Percentiles rank a stretch among this genome's conserved stretches.
Conservation (phyloP, 2,329 filamentous ascomycete genomes). For the Pseudogymnoascus sp. region DNA sequence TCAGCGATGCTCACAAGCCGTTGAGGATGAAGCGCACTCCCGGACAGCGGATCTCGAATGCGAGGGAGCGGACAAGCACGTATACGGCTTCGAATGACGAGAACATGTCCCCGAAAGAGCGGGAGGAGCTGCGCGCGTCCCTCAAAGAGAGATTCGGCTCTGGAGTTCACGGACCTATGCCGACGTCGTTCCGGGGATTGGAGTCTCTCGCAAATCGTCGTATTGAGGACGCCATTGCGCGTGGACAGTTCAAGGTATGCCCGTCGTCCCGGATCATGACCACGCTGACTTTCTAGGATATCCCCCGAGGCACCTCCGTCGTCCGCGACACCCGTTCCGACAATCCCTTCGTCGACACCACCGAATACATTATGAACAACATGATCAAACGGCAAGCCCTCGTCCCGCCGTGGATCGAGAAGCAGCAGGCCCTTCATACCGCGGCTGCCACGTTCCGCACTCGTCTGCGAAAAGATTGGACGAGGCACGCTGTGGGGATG, state of each 20-base stretch:
- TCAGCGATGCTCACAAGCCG: conserved; percentile 70
- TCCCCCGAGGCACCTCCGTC: conserved; percentile 71
- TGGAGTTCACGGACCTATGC: conserved; percentile 53
- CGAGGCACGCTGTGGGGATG: conserved; percentile 66
- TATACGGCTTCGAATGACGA: conserved; percentile 41
- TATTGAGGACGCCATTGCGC: conserved; percentile 88
- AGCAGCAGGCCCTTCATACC: conserved; percentile 80
- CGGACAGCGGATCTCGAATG: conserved; percentile 43
- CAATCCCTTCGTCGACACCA: conserved; percentile 89
- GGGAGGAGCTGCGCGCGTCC: conserved; percentile 61
- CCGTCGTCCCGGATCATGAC: neutral
- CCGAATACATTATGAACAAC: conserved; percentile 97
- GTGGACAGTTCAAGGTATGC: conserved; percentile 66
- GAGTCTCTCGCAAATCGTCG: conserved; percentile 79
- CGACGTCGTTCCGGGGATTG: conserved; percentile 69
- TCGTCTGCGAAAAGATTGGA: conserved; percentile 76
- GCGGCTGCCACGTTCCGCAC: conserved; percentile 62
- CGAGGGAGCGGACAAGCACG: conserved; percentile 52
- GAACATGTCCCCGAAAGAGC: conserved; percentile 61
- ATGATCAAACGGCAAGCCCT: conserved; percentile 96
- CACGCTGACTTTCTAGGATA: conserved; percentile 43
- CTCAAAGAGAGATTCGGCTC: conserved; percentile 76
- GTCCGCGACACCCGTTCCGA: conserved; percentile 73
- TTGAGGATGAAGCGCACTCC: conserved; percentile 45
- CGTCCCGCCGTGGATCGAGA: conserved; percentile 96